phyloP scores from a whole-genome alignment of 2,329 filamentous ascomycete species.

The Erysiphe pulchra region DNA sequence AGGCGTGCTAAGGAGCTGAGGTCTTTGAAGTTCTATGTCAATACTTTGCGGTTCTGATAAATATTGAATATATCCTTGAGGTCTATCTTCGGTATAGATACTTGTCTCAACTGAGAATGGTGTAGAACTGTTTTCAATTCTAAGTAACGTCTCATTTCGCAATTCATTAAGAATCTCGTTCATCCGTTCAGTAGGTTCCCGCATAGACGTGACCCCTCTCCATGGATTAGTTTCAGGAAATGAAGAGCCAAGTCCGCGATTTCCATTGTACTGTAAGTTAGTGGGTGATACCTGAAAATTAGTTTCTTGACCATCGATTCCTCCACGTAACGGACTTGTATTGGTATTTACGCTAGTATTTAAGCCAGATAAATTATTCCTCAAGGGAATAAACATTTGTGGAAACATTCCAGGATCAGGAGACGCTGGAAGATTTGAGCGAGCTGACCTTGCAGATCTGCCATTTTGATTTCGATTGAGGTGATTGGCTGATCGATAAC shows the following conservation, averaged over 20 bases:
- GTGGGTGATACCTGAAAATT: neutral
- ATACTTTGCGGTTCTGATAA: no score
- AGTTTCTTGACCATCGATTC: neutral
- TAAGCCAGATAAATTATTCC: neutral
- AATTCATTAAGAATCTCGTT: neutral
- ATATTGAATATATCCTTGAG: no score
- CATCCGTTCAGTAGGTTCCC: neutral
- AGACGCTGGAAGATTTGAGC: neutral
- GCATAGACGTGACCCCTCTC: neutral
- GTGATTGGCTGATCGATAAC: constrained; percentile 4
- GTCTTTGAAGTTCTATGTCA: no score
- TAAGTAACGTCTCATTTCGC: neutral
- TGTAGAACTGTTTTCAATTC: neutral
- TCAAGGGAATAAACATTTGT: neutral
- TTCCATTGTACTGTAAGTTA: neutral
- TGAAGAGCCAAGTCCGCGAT: neutral
- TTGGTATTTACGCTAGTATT: neutral
- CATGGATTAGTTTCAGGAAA: neutral
- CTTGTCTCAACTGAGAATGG: no score
- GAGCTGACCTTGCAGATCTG: constrained; percentile 6
- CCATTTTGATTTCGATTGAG: constrained; percentile 7
- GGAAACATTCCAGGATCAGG: neutral
- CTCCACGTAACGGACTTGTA: neutral
- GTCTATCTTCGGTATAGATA: no score
- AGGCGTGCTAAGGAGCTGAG: no score